Conservation (phyloP, 2,329 filamentous ascomycete genomes). For the Aspergillus fischeri region DNA sequence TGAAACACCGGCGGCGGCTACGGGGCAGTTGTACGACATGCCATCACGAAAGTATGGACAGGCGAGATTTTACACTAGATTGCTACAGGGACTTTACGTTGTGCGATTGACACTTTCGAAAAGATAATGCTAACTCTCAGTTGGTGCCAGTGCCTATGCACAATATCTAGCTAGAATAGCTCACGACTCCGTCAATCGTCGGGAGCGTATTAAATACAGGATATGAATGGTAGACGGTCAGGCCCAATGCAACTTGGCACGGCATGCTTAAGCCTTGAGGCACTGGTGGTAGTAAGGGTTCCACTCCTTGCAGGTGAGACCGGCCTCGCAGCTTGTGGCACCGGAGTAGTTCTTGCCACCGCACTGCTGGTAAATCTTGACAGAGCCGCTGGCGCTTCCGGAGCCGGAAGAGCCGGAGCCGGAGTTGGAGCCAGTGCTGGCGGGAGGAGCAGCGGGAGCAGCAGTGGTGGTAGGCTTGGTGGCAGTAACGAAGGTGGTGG, state of each 20-base stretch:
- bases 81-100: background rate
- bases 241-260: background rate
- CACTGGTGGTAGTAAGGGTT: constrained; percentile 22
- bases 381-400: constrained; percentile 2
- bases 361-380: constrained; percentile 14
- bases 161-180: background rate
- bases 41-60: background rate
- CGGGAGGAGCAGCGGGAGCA: background rate
- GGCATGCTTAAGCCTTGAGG: constrained; percentile 4
- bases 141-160: background rate
- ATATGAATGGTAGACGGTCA: background rate
- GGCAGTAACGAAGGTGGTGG: constrained; percentile 1
- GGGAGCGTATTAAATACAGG: background rate
- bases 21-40: background rate
- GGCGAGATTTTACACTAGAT: background rate
- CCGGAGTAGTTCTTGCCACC: constrained; percentile 15
- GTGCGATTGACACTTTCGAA: background rate
- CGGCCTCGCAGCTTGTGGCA: constrained; percentile 9
- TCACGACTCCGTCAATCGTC: background rate
- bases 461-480: constrained; percentile 1
- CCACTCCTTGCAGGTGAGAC: constrained; percentile 17
- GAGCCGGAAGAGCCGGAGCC: background rate
- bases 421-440: constrained; percentile 1
- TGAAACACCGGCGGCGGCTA: background rate
- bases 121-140: background rate